Evolutionary conservation across 2,329 filamentous ascomycete species (phyloP), one percentile per base, ranked within the genome.

Genomic region (Plenodomus tracheiphilus): DNA sequence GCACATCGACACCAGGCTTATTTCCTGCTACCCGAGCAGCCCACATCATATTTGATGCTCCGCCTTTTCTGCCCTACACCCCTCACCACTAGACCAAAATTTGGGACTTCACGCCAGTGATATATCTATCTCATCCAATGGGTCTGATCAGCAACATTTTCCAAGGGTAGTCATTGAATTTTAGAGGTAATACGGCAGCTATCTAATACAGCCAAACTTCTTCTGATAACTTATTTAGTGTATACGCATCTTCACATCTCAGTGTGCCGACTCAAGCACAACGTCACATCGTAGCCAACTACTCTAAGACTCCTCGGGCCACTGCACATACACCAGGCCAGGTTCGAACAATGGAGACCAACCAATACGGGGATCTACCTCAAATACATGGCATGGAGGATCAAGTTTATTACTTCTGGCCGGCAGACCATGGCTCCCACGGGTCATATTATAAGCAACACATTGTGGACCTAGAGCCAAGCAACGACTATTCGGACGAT

Each of bases 331-430:
- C n/a, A 36, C 28, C 25, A 48, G 35, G 32, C 28, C 42, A 16
- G 46, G 44, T 19, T 15, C 36, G n/a, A 34, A 36, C 42, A 15
- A 63, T 63, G 60, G 35, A 48, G 9, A 44, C 49, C 30, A 49
- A 59, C 43, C 68, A 70, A 30, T 70, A 62, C 46, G 36, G 53
- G 45, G 66, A 70, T 50, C 46, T 71, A 16, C 64, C 64, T 16
- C 65, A 68, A 40, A 69, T 72, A 21, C 51, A 60, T 8, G 47
- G 50, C 18, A 51, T 56, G 47, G 64, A 68, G 22, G 63, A 65
- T 4, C n/a, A 52, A 36, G 52, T 47, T 30, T 59, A 43, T 32
- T 28, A 32, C 13, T 10, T 25, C 19, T 62, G 60, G 59, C 41
- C 43, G 21, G 20, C 46, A 36, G 47, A 55, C 11, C 43, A 50